A percentile compares a stretch with the other conserved stretches of the same genome.
phyloP scores from a whole-genome alignment of 1,139 yeast genomes.

The Debaryomycetaceae sp. region DNA sequence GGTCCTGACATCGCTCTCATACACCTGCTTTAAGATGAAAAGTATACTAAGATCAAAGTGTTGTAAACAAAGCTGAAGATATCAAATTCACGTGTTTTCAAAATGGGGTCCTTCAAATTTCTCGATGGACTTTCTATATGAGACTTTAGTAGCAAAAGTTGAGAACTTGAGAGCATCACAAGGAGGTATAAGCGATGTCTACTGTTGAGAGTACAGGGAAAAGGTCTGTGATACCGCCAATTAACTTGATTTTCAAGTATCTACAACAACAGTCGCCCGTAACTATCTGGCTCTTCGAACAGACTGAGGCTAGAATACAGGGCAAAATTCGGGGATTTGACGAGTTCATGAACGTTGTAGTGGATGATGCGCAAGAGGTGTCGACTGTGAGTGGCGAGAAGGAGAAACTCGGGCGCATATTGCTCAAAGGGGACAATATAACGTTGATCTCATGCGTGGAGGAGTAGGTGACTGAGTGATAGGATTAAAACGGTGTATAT shows the following conservation, averaged over 20 bases:
- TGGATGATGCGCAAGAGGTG: conserved; percentile 83
- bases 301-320: conserved; percentile 69
- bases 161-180: too few species aligned
- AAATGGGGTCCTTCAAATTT: not conserved
- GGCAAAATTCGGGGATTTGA: conserved; percentile 92
- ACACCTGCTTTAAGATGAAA: not conserved
- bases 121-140: not conserved
- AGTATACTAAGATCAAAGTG: not conserved
- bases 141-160: too few species aligned
- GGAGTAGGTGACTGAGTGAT: conserved; percentile 12
- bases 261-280: conserved; percentile 80
- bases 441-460: conserved; percentile 68
- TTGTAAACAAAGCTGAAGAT: not conserved
- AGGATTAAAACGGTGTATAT: conserved; percentile 3
- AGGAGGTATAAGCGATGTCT: conserved; percentile 12
- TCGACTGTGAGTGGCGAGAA: conserved; percentile 39
- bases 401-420: conserved; percentile 48
- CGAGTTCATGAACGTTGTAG: conserved; percentile 95
- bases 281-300: conserved; percentile 86
- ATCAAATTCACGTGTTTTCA: not conserved
- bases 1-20: not conserved
- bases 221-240: conserved; percentile 73
- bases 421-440: conserved; percentile 92
- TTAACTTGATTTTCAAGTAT: conserved; percentile 82
- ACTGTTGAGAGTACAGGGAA: conserved; percentile 14